A percentile compares a stretch with the other conserved stretches of the same genome.
Conservation (phyloP, 768 basidiomycete genomes). For the Trametes maxima region DNA sequence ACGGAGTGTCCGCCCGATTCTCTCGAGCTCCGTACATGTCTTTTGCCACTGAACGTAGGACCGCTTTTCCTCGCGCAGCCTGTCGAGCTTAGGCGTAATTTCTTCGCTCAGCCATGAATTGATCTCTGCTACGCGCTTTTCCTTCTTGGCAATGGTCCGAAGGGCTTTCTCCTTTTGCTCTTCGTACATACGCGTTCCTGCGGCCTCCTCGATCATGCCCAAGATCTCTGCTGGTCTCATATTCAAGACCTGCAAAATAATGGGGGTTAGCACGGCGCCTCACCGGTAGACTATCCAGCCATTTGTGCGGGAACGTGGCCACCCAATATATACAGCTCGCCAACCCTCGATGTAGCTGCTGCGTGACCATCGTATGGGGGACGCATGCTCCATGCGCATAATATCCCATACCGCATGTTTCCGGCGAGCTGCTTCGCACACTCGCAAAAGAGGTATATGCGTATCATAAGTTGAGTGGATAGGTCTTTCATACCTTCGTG, state of each 20-base stretch:
- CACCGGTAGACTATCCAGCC: too few relatives aligned
- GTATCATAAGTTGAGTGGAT: not conserved
- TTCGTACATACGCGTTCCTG: constrained; percentile 99
- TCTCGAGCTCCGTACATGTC: constrained; percentile 83
- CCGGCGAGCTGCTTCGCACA: too few relatives aligned
- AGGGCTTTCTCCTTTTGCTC: constrained; percentile 96
- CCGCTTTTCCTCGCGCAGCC: constrained; percentile 85
- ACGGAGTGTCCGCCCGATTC: constrained; percentile 74
- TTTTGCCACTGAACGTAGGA: constrained; percentile 91
- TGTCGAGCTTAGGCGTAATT: constrained; percentile 92
- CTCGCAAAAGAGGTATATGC: too few relatives aligned
- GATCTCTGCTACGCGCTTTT: constrained; percentile 92
- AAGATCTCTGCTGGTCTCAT: constrained; percentile 98
- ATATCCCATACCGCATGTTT: too few relatives aligned
- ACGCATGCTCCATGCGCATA: too few relatives aligned
- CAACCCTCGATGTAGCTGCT: too few relatives aligned
- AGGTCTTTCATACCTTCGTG: constrained; percentile 69
- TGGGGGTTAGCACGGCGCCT: too few relatives aligned
- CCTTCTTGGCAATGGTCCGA: constrained; percentile 96
- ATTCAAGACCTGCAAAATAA: constrained; percentile 69
- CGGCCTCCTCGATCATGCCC: constrained; percentile 98
- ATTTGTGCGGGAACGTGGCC: too few relatives aligned
- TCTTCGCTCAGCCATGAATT: constrained; percentile 80
- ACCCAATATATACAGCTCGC: too few relatives aligned
- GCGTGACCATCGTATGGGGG: too few relatives aligned